Evolutionary conservation across 1,284 basidiomycete species (phyloP).

Genomic region (Cutaneotrichosporon cutaneum): DNA sequence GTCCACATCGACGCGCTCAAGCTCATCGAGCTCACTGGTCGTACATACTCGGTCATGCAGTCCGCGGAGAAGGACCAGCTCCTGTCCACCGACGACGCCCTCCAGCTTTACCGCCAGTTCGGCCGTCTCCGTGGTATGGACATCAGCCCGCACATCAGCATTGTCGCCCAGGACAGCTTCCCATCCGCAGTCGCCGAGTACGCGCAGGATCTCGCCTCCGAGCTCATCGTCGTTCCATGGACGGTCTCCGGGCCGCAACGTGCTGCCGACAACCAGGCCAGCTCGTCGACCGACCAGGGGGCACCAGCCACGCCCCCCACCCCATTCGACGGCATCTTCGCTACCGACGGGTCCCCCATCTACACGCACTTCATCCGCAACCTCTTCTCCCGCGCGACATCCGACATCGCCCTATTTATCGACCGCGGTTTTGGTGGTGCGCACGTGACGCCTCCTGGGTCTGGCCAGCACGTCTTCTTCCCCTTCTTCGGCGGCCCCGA

Average conservation of each 20-base stretch:
- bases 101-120: constrained; percentile 74
- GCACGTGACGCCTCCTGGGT: constrained; percentile 35
- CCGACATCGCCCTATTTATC: constrained; percentile 76
- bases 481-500: constrained; percentile 92
- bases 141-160: constrained; percentile 62
- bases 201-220: constrained; percentile 61
- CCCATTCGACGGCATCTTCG: constrained; percentile 48
- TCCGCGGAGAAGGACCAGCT: constrained; percentile 69
- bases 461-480: constrained; percentile 68
- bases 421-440: constrained; percentile 61
- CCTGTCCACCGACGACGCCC: constrained; percentile 70
- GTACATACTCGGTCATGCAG: constrained; percentile 80
- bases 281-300: background rate
- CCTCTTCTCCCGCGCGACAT: constrained; percentile 65
- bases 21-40: constrained; percentile 81
- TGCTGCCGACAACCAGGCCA: constrained; percentile 11
- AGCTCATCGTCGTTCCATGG: constrained; percentile 85
- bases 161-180: constrained; percentile 71
- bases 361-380: constrained; percentile 77
- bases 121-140: constrained; percentile 69
- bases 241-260: constrained; percentile 43
- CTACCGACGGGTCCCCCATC: constrained; percentile 52
- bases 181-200: constrained; percentile 66
- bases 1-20: constrained; percentile 67
- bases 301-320: constrained; percentile 58